Evolutionary conservation across 352 stramenopile species (phyloP).

Genomic region (Globisporangium barbulae): DNA sequence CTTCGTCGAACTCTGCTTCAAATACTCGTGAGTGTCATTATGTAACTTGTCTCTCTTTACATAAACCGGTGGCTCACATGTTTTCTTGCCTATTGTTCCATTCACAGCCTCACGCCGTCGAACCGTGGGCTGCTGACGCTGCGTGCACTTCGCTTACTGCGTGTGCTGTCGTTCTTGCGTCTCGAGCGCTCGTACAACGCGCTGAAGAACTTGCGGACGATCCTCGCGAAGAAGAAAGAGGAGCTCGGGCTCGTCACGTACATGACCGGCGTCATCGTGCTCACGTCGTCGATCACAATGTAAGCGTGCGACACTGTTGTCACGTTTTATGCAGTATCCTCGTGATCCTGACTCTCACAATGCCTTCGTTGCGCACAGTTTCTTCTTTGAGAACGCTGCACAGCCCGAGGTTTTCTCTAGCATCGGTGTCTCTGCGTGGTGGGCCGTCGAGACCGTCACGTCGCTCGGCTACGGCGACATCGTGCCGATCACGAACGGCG

Average conservation of each 20-base stretch:
- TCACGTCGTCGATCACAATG: conserved; percentile 84
- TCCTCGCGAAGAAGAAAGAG: conserved; percentile 71
- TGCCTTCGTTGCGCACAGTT: conserved; percentile 26
- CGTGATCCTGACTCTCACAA: neutral
- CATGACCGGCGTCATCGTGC: conserved; percentile 71
- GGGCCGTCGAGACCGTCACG: conserved; percentile 81
- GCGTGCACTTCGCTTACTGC: conserved; percentile 62
- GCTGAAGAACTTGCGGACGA: conserved; percentile 71
- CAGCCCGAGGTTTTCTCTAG: conserved; percentile 79
- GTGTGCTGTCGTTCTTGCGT: conserved; percentile 79
- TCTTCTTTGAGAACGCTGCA: conserved; percentile 73
- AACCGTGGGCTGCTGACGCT: conserved; percentile 60
- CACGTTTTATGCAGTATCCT: neutral
- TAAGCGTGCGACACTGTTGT: conserved; percentile 20
- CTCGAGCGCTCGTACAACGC: conserved; percentile 77
- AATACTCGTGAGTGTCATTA: conserved; percentile 44
- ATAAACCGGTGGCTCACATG: neutral
- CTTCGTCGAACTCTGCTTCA: conserved; percentile 73
- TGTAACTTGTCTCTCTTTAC: neutral
- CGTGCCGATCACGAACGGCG: conserved; percentile 63
- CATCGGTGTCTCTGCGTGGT: conserved; percentile 73
- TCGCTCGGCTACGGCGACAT: conserved; percentile 86
- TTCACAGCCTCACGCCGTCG: conserved; percentile 4
- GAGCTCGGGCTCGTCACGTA: conserved; percentile 81
- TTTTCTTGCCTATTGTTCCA: neutral